Evolutionary conservation across 2,329 filamentous ascomycete genomes (phyloP), one percentile per base, ranked within the genome.

Genomic region (Epichloe hybrida): DNA sequence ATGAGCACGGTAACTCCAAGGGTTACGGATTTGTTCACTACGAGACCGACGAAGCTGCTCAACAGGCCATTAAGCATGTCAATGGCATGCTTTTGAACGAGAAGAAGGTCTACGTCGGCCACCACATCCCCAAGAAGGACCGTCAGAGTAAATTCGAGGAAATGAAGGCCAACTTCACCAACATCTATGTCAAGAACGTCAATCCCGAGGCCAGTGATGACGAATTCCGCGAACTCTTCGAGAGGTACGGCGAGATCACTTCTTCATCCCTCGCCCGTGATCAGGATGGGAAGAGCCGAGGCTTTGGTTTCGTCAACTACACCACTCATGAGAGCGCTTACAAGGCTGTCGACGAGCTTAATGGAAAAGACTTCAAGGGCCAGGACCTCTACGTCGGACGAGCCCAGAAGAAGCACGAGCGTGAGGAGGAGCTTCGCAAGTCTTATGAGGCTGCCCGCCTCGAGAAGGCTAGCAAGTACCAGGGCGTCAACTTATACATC

Each of bases 161-260:
- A 80, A 98, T 98, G 91, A 98, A 98, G 84, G 93, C 93, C 71
- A 98, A 98, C 80, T 98, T 94, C 80, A 98, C 93, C 77, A 98
- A 98, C 71, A 84, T 98, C 72, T 98, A 98, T 75, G 88, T 98
- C 76, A 98, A 98, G 84, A 98, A 98, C 76, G 85, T 98, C 61
- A 81, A 83, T 62, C 64, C 74, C 37, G 91, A 96, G 46, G 87
- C 84, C 57, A 85, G 81, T 53, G 93, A 98, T 55, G 90, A 97
- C 8, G 86, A 97, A 67, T 97, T 98, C 82, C 88, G 89, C 61
- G 79, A 84, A 55, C 77, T 97, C 48, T 97, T 98, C 63, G 87
- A 93, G 77, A 83, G 83, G 71, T 95, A 81, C 64, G 93, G 93
- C 60, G 85, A 94, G 52, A 93, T 98, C 61, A 97, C 93, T 55